Evolutionary conservation across 2,329 filamentous ascomycete genomes (phyloP), one percentile per base, ranked within the genome.

Genomic region (Cucurbitaria berberidis): DNA sequence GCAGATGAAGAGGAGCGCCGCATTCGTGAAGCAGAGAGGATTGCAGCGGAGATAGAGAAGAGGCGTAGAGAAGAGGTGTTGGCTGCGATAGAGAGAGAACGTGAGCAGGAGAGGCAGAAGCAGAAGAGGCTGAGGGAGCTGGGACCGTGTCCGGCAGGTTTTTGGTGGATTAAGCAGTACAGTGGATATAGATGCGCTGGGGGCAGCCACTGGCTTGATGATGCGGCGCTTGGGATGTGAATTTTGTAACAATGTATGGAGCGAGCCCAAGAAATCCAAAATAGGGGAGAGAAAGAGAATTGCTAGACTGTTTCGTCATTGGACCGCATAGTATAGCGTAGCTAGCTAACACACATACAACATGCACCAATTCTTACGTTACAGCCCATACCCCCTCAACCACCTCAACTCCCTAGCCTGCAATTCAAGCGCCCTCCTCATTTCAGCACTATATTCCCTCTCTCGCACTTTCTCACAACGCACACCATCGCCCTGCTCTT

Each of bases 361-460:
- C 1, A 6, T 10, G n/a, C 7, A 22, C 29, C n/a, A 16, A 22
- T 16, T 9, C 15, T 21, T 9, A 5, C 7, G 22, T 11, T 26
- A 78, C 73, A 86, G 73, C 15, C 86, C 88, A 63, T 92, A 79
- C 22, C 86, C 85, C 59, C 84, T 84, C 72, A 93, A 84, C 74
- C 90, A 91, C 60, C 87, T 81, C 53, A 89, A 85, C 73, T 95
- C 91, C 69, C 92, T 86, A 9, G 90, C 91, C 75, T 96, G 91
- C 60, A 81, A 80, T 76, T 90, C 85, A 53, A 96, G 76, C 18
- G 90, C 90, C 63, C 82, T 79, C 58, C 90, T 83, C 89, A 96
- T 93, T 62, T 80, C 84, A 48, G 84, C 80, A n/a, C 81, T 80
- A 74, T 93, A 93, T 51, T 79, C 74, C 54, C 78, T 79, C 67